phyloP scores from a whole-genome alignment of 2,329 filamentous ascomycete species.

The Curvularia sp. region DNA sequence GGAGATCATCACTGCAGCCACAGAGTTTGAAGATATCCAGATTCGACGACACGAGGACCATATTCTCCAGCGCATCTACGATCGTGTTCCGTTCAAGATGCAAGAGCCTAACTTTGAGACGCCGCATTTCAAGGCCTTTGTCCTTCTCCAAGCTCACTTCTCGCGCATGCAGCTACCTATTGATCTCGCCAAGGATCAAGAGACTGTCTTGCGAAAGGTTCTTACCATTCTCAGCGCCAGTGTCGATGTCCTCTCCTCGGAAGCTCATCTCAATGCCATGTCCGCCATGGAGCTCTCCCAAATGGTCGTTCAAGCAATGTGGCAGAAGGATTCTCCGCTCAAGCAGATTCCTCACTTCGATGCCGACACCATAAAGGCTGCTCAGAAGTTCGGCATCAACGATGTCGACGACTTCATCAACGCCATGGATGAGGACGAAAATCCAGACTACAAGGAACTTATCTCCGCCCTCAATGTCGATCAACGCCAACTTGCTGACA shows the following conservation, averaged over 20 bases:
- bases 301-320: slow-evolving; percentile 99
- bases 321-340: slow-evolving; percentile 94
- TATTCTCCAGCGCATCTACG: slow-evolving; percentile 89
- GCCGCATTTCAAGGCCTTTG: slow-evolving; percentile 98
- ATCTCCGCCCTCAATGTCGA: slow-evolving; percentile 80
- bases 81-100: slow-evolving; percentile 95
- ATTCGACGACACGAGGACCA: slow-evolving; percentile 91
- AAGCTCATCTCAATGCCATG: slow-evolving; percentile 96
- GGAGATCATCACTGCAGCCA: slow-evolving; percentile 95
- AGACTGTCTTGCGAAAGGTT: slow-evolving; percentile 82
- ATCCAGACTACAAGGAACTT: slow-evolving; percentile 78
- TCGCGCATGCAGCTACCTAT: slow-evolving; percentile 95
- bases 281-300: slow-evolving; percentile 99
- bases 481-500: slow-evolving; percentile 82
- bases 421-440: slow-evolving; percentile 95
- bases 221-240: slow-evolving; percentile 88
- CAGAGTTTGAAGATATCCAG: slow-evolving; percentile 94
- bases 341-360: slow-evolving; percentile 98
- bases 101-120: slow-evolving; percentile 83
- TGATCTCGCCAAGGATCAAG: slow-evolving; percentile 94
- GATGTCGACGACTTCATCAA: slow-evolving; percentile 99
- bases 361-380: slow-evolving; percentile 80
- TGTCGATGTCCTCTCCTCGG: slow-evolving; percentile 93
- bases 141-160: slow-evolving; percentile 97
- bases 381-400: slow-evolving; percentile 81